Percentiles rank a stretch among this genome's conserved stretches.
Evolutionary conservation across 2,329 filamentous ascomycete genomes (phyloP).

Genomic region (Mycosphaerella sp.): DNA sequence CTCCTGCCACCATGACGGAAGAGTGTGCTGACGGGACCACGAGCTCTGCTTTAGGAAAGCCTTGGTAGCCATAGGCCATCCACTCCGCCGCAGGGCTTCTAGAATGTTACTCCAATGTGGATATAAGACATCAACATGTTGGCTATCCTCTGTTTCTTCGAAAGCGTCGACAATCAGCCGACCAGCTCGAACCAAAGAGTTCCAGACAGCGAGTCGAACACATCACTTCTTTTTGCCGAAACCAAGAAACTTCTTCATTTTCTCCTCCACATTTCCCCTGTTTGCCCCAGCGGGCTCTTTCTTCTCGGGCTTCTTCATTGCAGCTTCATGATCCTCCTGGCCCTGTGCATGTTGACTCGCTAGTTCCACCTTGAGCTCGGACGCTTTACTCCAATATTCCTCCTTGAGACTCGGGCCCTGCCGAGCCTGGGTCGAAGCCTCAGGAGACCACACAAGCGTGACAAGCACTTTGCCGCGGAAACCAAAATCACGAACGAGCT

Average conservation of each 20-base stretch:
- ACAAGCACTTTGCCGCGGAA: constrained; percentile 67
- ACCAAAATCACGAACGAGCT: constrained; percentile 65
- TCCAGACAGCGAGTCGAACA: too few relatives aligned
- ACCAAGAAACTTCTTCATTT: constrained; percentile 65
- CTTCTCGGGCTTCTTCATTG: constrained; percentile 27
- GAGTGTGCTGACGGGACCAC: too few relatives aligned
- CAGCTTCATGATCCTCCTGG: constrained; percentile 25
- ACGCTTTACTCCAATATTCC: constrained; percentile 55
- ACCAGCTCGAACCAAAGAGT: too few relatives aligned
- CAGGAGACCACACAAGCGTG: constrained; percentile 67
- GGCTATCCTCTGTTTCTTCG: too few relatives aligned
- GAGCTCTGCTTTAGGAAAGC: too few relatives aligned
- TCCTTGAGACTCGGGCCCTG: constrained; percentile 55
- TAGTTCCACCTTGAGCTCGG: constrained; percentile 60
- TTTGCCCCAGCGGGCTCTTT: constrained; percentile 17
- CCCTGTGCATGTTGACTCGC: constrained; percentile 40
- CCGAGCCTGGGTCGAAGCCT: constrained; percentile 52
- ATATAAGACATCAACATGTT: too few relatives aligned
- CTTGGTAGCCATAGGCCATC: too few relatives aligned
- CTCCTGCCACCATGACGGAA: too few relatives aligned
- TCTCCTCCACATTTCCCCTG: constrained; percentile 37
- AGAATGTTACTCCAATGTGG: too few relatives aligned
- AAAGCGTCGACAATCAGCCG: too few relatives aligned
- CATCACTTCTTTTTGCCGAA: constrained; percentile 57
- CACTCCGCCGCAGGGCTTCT: too few relatives aligned